Conservation (phyloP, 768 basidiomycete genomes). For the Suillus fuscotomentosus region DNA sequence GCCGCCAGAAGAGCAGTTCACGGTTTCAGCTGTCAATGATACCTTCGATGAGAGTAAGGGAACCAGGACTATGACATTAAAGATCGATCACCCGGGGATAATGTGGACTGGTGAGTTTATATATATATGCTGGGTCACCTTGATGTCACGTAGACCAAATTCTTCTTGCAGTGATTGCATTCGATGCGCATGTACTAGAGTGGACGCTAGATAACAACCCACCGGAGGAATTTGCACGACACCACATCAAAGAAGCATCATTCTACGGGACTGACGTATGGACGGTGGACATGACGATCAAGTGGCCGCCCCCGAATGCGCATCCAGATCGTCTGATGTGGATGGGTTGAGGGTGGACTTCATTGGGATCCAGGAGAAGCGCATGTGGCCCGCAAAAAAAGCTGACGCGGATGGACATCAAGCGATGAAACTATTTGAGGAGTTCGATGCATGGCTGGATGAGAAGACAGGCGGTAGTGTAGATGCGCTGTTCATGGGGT, state of each 20-base stretch:
- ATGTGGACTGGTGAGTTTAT: conserved; percentile 75
- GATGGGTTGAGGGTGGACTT: conserved; percentile 61
- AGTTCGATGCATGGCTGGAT: conserved; percentile 75
- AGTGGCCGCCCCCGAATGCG: conserved; percentile 35
- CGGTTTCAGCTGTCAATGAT: conserved; percentile 58
- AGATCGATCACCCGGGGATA: conserved; percentile 72
- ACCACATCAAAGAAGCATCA: conserved; percentile 91
- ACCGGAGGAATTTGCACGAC: conserved; percentile 69
- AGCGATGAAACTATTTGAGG: conserved; percentile 72
- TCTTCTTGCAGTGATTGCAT: conserved; percentile 64
- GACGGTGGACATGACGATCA: conserved; percentile 69
- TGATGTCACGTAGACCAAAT: background rate
- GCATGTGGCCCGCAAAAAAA: conserved; percentile 79
- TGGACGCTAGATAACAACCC: conserved; percentile 86
- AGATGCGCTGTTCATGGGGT: conserved; percentile 68
- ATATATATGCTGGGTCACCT: background rate
- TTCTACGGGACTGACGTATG: conserved; percentile 78
- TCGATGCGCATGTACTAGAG: conserved; percentile 83
- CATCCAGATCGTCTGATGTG: conserved; percentile 19
- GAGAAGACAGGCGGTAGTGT: conserved; percentile 60
- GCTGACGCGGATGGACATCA: conserved; percentile 47
- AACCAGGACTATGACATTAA: conserved; percentile 68
- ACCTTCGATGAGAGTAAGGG: conserved; percentile 51
- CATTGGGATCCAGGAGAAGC: conserved; percentile 78
- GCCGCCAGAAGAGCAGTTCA: conserved; percentile 41